Evolutionary conservation across 495 filamentous ascomycete genomes (phyloP), one percentile per base, ranked within the genome.

Genomic region (Penicillium pancosmium): DNA sequence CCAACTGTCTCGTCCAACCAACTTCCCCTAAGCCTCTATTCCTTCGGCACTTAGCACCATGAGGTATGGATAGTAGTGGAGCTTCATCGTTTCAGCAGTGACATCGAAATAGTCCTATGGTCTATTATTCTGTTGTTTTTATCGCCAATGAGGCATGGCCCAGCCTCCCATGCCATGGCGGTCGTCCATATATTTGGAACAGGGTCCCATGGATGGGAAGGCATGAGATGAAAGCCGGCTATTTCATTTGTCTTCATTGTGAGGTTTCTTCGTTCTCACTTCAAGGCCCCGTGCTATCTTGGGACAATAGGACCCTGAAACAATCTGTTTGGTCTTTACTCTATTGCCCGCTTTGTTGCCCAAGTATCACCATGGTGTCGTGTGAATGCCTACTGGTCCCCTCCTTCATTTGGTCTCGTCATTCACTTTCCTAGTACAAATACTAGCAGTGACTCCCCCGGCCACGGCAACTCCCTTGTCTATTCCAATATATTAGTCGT

Each of bases 1-100:
- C 25, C 52, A 59, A 60, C 43, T 51, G n/a, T 57, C 51, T 54
- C 54, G 50, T 10, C 67, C 64, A 69, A 67, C 55, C 61, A 62
- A 55, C 51, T 41, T 15, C 25, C 11, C 15, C 52, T 23, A 21
- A 41, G 34, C n/a, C 56, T 38, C 36, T 21, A 25, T 25, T n/a
- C 25, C 34, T 62, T 50, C 33, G 52, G 50, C 47, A 57, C 41
- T 27, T 35, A 43, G 27, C 33, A 31, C n/a, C 15, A 38, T 50
- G 33, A 27, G 35, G 38, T 25, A 27, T 54, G 56, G 38, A 55
- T 50, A 43, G 25, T 44, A 54, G 40, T 53, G 54, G 52, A 36
- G 46, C 54, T 53, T 47, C 49, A 50, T 55, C 38, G 55, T 68
- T 63, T 57, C 59, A 62, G 41, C n/a, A 4, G 43, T 53, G 54